Percentiles rank a stretch among this genome's conserved stretches.
These are phyloP conservation scores for Opeltia flavorubescens DNA, from an alignment of 495 filamentous ascomycete genomes.

Conservation along the genomic window DNA sequence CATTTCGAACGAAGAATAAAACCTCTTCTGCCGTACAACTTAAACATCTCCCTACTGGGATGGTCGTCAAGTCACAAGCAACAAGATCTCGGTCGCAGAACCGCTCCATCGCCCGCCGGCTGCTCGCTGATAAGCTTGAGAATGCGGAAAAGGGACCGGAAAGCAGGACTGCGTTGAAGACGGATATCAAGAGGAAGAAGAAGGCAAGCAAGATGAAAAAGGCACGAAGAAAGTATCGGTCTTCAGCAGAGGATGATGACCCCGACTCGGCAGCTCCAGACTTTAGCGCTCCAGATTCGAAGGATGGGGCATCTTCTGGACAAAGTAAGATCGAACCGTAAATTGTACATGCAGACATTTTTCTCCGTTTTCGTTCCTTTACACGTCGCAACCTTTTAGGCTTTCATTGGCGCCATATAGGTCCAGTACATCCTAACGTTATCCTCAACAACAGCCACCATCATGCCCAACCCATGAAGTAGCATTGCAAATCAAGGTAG, in stretches of 20 bases:
- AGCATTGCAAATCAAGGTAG: no score
- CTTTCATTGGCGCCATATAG: no score
- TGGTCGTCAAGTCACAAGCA: constrained; percentile 84
- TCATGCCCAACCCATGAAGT: no score
- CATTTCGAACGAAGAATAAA: constrained; percentile 70
- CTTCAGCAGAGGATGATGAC: constrained; percentile 27
- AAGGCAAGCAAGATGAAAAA: constrained; percentile 57
- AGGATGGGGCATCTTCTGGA: neutral
- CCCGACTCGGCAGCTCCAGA: constrained; percentile 20
- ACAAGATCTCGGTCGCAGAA: constrained; percentile 83
- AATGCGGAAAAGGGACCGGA: constrained; percentile 43
- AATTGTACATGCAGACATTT: neutral
- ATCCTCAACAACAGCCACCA: no score
- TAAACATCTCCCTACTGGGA: constrained; percentile 72
- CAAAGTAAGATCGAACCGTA: no score
- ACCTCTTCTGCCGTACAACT: constrained; percentile 90
- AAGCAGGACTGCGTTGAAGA: constrained; percentile 43
- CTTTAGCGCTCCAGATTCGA: neutral
- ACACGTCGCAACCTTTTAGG: no score
- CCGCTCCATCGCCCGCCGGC: constrained; percentile 64
- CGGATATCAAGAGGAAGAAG: constrained; percentile 38
- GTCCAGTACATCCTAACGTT: no score
- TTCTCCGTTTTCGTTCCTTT: no score
- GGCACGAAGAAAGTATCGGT: constrained; percentile 46
- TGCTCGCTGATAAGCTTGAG: constrained; percentile 70